Evolutionary conservation across 73 alveolate species (phyloP).

Genomic region (Blepharisma stoltei): DNA sequence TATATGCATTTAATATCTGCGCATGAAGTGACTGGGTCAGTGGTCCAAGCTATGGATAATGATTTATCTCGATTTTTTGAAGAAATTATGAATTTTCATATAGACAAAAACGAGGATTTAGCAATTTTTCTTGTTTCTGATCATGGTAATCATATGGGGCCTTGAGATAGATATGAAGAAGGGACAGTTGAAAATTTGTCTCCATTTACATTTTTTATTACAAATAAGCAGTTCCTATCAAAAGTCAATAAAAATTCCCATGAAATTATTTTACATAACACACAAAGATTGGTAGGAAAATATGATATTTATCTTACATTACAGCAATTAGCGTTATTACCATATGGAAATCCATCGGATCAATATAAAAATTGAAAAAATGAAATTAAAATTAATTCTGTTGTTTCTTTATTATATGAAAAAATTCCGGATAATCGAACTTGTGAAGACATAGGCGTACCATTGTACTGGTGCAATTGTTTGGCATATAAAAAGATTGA

Average conservation of each 20-base stretch:
- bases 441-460: neutral
- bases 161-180: slow-evolving; percentile 8
- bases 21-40: neutral
- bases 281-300: slow-evolving; percentile 11
- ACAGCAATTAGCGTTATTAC: neutral
- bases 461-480: neutral
- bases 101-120: neutral
- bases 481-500: too few species aligned
- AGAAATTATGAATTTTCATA: neutral
- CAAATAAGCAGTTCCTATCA: neutral
- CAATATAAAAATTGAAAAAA: neutral
- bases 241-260: neutral
- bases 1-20: slow-evolving; percentile 4
- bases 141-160: neutral
- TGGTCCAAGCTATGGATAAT: neutral
- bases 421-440: neutral
- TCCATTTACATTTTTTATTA: neutral
- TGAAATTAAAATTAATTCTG: neutral
- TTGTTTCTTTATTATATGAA: too few species aligned
- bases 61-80: neutral
- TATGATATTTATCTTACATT: slow-evolving; percentile 6
- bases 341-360: slow-evolving; percentile 6
- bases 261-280: slow-evolving; percentile 12
- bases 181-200: neutral
- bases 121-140: neutral